A percentile compares a stretch with the other conserved stretches of the same genome.
Conservation (phyloP, 2,329 filamentous ascomycete genomes). For the Orbilia brochopaga region DNA sequence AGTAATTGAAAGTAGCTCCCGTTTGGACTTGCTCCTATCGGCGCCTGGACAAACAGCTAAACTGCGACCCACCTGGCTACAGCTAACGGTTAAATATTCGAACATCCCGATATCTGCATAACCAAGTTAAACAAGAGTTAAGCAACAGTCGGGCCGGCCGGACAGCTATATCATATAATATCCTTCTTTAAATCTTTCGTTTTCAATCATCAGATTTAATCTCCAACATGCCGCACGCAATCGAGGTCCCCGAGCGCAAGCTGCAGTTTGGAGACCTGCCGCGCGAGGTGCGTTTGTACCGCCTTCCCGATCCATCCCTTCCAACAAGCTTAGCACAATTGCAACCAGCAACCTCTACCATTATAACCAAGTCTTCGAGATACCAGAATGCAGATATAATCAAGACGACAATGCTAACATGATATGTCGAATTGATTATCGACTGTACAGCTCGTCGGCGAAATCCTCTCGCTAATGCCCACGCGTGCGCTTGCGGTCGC, state of each 20-base stretch:
- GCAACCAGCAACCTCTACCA: no score
- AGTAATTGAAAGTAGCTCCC: not conserved
- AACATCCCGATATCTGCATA: not conserved
- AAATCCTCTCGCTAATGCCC: slow-evolving; percentile 44
- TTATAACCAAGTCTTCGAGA: no score
- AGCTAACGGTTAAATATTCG: not conserved
- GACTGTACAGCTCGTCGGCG: slow-evolving; percentile 27
- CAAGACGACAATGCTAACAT: no score
- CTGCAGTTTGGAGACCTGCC: slow-evolving; percentile 32
- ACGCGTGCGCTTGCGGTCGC: slow-evolving; percentile 24
- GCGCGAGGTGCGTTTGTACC: slow-evolving; percentile 42
- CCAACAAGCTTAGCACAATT: slow-evolving; percentile 13
- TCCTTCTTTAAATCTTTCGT: no score
- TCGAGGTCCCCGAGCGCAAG: slow-evolving; percentile 23
- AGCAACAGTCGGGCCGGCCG: no score
- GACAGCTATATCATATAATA: no score
- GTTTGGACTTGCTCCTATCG: not conserved
- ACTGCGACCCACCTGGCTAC: not conserved
- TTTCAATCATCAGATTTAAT: not conserved
- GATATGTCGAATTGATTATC: not conserved
- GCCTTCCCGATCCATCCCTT: slow-evolving; percentile 33
- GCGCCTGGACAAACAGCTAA: not conserved
- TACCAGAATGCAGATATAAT: slow-evolving; percentile 3
- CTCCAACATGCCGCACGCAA: slow-evolving; percentile 41
- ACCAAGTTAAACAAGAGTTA: not conserved